Conservation (phyloP, 345 rosid species). For the Abelmoschus esculentus region DNA sequence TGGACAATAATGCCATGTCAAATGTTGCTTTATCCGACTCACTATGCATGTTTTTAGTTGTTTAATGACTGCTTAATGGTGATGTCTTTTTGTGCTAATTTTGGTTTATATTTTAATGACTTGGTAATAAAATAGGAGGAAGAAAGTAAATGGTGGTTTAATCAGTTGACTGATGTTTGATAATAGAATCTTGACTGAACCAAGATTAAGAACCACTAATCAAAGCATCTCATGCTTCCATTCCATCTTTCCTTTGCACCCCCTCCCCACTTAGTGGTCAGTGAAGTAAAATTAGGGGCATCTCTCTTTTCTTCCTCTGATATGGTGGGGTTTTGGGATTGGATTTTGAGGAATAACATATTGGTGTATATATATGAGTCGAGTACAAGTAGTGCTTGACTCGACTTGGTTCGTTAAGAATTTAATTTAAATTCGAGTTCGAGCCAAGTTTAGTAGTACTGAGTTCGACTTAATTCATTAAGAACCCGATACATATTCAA, state of each 20-base stretch:
- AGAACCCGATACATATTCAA: too few species aligned
- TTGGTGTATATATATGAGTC: too few species aligned
- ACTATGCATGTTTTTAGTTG: constrained; percentile 14
- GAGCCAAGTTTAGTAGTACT: too few species aligned
- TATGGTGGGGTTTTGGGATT: constrained; percentile 11
- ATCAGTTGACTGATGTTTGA: constrained; percentile 23
- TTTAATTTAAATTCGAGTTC: too few species aligned
- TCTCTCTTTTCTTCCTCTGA: neutral
- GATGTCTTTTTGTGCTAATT: constrained; percentile 5
- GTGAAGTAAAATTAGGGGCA: too few species aligned
- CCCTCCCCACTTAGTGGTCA: too few species aligned
- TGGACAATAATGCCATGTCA: constrained; percentile 12
- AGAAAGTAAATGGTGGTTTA: constrained; percentile 14
- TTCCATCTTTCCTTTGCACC: constrained; percentile 3
- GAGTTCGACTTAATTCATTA: too few species aligned
- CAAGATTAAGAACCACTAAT: constrained; percentile 26
- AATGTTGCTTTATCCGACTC: constrained; percentile 16
- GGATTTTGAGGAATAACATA: too few species aligned
- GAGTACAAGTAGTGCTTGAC: too few species aligned
- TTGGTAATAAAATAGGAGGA: neutral
- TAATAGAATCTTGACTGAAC: constrained; percentile 27
- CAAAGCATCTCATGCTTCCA: constrained; percentile 38
- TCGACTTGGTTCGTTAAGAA: too few species aligned
- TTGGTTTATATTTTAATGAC: constrained; percentile 6
- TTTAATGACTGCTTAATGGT: constrained; percentile 13